Percentiles rank a stretch among this genome's conserved stretches.
These are phyloP conservation scores for Cucumis sativus DNA, from an alignment of 306 rosid species.

Conservation along the genomic window Cucumber_9930_V3 NC_026657.2:20706001-20706500, in stretches of 20 bases:
- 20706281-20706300: conserved; percentile 97
- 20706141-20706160: background rate
- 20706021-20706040: background rate
- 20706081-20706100: background rate
- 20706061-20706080: background rate
- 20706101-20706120: background rate
- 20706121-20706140: background rate
- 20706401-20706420: background rate
- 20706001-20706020: background rate
- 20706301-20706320: conserved; percentile 95
- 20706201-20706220: background rate
- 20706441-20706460: background rate
- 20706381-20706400: background rate
- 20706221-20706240: background rate
- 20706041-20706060: background rate
- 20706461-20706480: background rate
- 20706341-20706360: background rate
- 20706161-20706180: background rate
- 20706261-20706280: conserved; percentile 61
- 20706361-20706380: background rate
- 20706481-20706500: too few species aligned
- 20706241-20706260: conserved; percentile 12
- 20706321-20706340: conserved; percentile 60
- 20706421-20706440: background rate
- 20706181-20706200: background rate